phyloP scores from a whole-genome alignment of 75 land plant species.

The Gnetum montanum region DNA sequence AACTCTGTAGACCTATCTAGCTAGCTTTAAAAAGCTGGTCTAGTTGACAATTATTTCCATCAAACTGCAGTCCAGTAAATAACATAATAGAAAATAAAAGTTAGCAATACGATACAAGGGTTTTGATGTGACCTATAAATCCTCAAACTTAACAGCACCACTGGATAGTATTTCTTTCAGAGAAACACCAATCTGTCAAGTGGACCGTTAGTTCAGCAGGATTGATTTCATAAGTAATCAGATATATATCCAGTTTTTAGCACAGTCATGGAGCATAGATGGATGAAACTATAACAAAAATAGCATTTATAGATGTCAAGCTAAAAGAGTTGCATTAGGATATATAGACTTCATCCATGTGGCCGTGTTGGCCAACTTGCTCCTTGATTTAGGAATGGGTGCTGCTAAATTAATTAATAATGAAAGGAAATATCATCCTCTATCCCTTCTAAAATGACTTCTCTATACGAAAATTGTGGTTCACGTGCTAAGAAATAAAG shows the following conservation, averaged over 20 bases:
- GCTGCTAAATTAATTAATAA: no score
- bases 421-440: no score
- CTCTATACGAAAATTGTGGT: no score
- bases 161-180: slow-evolving; percentile 8
- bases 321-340: no score
- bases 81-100: not conserved
- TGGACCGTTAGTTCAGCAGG: not conserved
- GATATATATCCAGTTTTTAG: not conserved
- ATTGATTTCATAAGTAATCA: not conserved
- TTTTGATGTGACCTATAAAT: slow-evolving; percentile 21
- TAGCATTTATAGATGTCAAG: no score
- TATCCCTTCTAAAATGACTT: no score
- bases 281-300: not conserved
- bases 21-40: not conserved
- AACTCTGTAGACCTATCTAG: no score
- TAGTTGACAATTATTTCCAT: not conserved
- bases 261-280: not conserved
- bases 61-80: not conserved
- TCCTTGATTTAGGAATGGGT: no score
- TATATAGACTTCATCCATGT: no score
- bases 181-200: slow-evolving; percentile 15
- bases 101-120: slow-evolving; percentile 6
- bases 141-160: slow-evolving; percentile 16
- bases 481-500: not conserved
- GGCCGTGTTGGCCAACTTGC: no score